Percentiles rank a stretch among this genome's conserved stretches.
These are phyloP conservation scores for Ascomycota sp. DNA, from an alignment of 2,329 filamentous ascomycete genomes.

Conservation along the genomic window DNA sequence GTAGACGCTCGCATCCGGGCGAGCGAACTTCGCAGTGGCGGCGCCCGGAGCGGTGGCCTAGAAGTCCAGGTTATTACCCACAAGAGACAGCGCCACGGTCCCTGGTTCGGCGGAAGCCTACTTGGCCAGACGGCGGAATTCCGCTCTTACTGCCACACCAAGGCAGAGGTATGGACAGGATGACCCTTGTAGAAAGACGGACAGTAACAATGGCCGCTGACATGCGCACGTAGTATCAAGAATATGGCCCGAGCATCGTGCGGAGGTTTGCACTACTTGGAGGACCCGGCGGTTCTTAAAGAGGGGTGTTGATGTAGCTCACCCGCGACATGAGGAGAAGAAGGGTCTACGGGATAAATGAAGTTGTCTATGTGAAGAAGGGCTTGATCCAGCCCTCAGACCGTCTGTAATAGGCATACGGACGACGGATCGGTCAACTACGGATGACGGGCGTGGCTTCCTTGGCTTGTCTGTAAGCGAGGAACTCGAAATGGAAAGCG, in stretches of 20 bases:
- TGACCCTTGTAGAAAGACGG: background rate
- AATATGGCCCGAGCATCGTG: conserved; percentile 89
- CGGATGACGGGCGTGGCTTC: too few species aligned
- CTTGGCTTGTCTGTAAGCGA: too few species aligned
- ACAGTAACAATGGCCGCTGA: conserved; percentile 5
- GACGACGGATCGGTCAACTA: too few species aligned
- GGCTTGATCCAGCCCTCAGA: too few species aligned
- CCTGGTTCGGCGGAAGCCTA: conserved; percentile 95
- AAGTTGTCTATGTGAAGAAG: too few species aligned
- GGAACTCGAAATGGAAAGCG: too few species aligned
- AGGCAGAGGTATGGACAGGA: conserved; percentile 37
- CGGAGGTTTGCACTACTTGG: conserved; percentile 84
- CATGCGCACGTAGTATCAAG: conserved; percentile 49
- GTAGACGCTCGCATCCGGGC: conserved; percentile 85
- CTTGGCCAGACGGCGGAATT: conserved; percentile 96
- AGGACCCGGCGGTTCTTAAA: conserved; percentile 61
- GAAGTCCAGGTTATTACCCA: conserved; percentile 96
- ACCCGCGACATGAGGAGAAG: too few species aligned
- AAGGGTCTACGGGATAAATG: background rate
- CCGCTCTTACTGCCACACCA: conserved; percentile 94
- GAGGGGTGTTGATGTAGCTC: too few species aligned
- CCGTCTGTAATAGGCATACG: too few species aligned
- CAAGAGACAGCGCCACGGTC: conserved; percentile 90
- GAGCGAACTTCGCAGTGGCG: conserved; percentile 78
- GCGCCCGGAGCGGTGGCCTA: conserved; percentile 78